Percentiles rank a stretch among this genome's conserved stretches.
Conservation (phyloP, 1,284 basidiomycete species). For the Lentinula novae-zelandiae region DNA sequence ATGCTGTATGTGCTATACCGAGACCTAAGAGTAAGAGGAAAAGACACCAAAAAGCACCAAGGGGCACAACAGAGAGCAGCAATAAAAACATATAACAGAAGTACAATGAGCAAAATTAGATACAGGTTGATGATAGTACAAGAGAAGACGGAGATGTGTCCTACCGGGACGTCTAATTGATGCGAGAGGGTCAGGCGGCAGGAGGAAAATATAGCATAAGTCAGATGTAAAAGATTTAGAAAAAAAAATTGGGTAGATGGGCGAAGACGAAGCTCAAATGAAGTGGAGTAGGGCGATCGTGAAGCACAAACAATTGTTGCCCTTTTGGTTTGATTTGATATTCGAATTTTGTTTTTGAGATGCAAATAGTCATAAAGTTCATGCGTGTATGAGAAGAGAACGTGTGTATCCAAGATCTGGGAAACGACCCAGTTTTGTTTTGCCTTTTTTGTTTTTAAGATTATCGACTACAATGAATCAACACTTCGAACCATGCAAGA, state of each 20-base stretch:
- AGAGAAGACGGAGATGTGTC: not conserved
- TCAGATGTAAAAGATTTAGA: not conserved
- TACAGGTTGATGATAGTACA: not conserved
- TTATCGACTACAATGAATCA: not conserved
- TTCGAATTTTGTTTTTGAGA: not conserved
- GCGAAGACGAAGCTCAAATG: not conserved
- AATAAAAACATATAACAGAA: not conserved
- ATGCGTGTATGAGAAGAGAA: not conserved
- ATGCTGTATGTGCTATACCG: not conserved
- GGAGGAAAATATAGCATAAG: not conserved
- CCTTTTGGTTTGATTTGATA: not conserved
- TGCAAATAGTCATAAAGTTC: not conserved
- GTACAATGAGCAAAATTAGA: not conserved
- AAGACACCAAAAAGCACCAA: not conserved
- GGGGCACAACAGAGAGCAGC: not conserved
- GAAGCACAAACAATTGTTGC: not conserved
- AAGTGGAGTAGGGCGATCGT: too few relatives aligned
- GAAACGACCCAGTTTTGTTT: not conserved
- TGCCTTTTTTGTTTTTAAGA: not conserved
- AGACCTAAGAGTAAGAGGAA: not conserved
- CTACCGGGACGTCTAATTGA: not conserved
- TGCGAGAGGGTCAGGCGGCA: not conserved
- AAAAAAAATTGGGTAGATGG: not conserved
- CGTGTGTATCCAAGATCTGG: not conserved
- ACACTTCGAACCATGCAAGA: not conserved